Percentiles rank a stretch among this genome's conserved stretches.
phyloP scores from a whole-genome alignment of 805 yeast species.

The Candida morakotiae region DNA sequence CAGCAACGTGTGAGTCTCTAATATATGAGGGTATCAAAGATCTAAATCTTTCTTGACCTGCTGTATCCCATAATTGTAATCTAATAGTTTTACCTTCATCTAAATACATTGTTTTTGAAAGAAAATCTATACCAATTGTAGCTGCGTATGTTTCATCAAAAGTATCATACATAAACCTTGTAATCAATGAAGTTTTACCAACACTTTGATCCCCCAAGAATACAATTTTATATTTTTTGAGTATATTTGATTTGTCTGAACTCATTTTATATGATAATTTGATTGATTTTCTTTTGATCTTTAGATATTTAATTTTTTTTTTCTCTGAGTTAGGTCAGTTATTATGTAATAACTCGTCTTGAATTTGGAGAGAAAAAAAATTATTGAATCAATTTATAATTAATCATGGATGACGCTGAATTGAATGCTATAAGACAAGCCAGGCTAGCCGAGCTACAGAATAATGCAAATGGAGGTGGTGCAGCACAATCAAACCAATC shows the following conservation, averaged over 20 bases:
- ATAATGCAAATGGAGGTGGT: constrained; percentile 26
- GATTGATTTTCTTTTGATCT: too few species aligned
- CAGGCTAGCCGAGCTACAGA: constrained; percentile 79
- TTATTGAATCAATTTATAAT: neutral
- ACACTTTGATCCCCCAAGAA: constrained; percentile 96
- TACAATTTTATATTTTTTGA: constrained; percentile 80
- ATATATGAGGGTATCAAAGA: constrained; percentile 93
- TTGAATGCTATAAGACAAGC: constrained; percentile 89
- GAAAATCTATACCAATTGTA: constrained; percentile 93
- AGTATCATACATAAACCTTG: constrained; percentile 97
- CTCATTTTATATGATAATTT: constrained; percentile 5
- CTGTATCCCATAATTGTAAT: constrained; percentile 96
- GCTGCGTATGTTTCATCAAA: constrained; percentile 96
- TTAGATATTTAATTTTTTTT: neutral
- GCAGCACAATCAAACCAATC: neutral
- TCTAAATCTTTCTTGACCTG: constrained; percentile 95
- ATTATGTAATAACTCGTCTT: neutral
- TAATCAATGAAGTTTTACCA: constrained; percentile 92
- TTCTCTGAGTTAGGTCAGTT: neutral
- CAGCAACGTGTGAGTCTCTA: constrained; percentile 96
- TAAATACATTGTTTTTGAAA: constrained; percentile 90
- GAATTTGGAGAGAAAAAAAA: too few species aligned
- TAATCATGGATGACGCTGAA: constrained; percentile 77
- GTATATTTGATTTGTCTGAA: constrained; percentile 32
- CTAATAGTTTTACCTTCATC: constrained; percentile 91